Conservation (phyloP, 176 grass and related monocot species). For the Triticum turgidum region DNA sequence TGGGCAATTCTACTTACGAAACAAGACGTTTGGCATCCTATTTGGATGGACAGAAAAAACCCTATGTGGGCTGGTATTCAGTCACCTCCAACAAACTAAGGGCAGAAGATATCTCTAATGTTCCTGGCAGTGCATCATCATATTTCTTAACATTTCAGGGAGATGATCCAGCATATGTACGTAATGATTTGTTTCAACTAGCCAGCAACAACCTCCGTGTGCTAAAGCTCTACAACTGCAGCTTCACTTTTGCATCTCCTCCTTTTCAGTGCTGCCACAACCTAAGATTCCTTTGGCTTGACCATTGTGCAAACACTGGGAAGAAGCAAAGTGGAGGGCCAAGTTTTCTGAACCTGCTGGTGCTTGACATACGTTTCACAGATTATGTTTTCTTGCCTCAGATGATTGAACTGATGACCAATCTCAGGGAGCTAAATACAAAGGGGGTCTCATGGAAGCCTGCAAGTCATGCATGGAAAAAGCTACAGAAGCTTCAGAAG, state of each 20-base stretch:
- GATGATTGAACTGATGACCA: neutral
- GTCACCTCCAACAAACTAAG: neutral
- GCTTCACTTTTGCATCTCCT: neutral
- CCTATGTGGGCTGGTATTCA: neutral
- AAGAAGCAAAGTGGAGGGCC: neutral
- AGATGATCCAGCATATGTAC: neutral
- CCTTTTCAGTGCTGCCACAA: conserved; percentile 24
- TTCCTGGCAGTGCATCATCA: neutral
- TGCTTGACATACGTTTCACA: neutral
- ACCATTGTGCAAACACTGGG: neutral
- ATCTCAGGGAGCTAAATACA: conserved; percentile 22
- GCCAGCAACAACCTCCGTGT: neutral
- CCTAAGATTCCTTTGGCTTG: conserved; percentile 31
- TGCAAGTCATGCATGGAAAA: neutral
- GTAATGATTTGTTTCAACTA: conserved; percentile 3
- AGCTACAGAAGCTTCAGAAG: neutral
- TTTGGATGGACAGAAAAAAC: neutral
- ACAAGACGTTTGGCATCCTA: neutral
- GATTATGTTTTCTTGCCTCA: neutral
- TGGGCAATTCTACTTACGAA: neutral
- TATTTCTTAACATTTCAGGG: neutral
- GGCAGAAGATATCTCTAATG: neutral
- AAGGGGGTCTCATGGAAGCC: neutral
- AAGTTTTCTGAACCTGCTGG: neutral
- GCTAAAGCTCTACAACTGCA: neutral